Conservation (phyloP, 78 protist genomes). For the Planoprotostelium fungivorum region DNA sequence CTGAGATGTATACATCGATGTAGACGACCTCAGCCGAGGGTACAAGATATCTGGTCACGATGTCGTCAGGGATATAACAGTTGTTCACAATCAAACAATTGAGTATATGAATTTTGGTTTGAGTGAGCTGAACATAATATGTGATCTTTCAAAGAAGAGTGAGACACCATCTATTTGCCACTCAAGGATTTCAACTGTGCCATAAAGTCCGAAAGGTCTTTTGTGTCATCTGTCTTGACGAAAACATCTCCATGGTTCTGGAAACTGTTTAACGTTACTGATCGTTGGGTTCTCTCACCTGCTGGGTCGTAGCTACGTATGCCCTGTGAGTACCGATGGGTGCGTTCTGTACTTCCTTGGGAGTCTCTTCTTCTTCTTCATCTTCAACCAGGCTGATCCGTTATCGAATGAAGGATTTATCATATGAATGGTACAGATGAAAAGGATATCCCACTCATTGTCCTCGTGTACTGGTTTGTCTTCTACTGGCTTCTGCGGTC, state of each 20-base stretch:
- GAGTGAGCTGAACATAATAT: too few relatives aligned
- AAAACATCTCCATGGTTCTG: too few relatives aligned
- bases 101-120: too few relatives aligned
- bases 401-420: not conserved
- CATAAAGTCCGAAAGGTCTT: not conserved
- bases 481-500: too few relatives aligned
- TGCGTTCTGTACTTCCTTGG: not conserved
- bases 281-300: not conserved
- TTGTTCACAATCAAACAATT: too few relatives aligned
- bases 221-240: not conserved
- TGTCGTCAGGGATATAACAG: too few relatives aligned
- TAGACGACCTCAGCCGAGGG: too few relatives aligned
- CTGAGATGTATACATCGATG: too few relatives aligned
- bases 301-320: not conserved
- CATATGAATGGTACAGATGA: not conserved
- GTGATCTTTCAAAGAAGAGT: too few relatives aligned
- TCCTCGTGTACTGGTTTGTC: slow-evolving; percentile 1
- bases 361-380: not conserved
- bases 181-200: not conserved
- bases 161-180: too few relatives aligned
- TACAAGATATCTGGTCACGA: too few relatives aligned
- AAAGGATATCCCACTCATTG: slow-evolving; percentile 8
- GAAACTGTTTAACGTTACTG: too few relatives aligned
- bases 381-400: not conserved
- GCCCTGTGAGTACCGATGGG: not conserved